Evolutionary conservation across 768 basidiomycete genomes (phyloP), one percentile per base, ranked within the genome.

Genomic region (Baorangia bicolor): DNA sequence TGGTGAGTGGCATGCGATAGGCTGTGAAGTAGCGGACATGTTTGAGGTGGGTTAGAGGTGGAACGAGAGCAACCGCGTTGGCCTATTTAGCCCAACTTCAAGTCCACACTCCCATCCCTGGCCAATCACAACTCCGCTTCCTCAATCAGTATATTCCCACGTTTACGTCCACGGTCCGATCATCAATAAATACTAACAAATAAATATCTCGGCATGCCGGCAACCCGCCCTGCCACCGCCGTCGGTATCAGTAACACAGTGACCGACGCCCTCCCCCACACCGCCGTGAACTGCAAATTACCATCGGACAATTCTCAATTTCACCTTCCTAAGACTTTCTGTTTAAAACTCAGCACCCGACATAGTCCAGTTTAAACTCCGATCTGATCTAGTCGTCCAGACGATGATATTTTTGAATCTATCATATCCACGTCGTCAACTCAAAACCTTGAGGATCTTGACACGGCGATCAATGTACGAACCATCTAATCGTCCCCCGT

Each of bases 1-100:
- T 53, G 58, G 40, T 27, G 61, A 46, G 30, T 73, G 70, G 62
- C 76, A 75, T 31, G 78, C 69, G 67, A 81, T 80, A 56, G 80
- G 80, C 51, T 79, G 77, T 2, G 78, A 69, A 7, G 65, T 62
- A 23, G 74, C 63, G 41, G 74, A 62, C 75, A 78, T 79, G 55
- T 28, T 33, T 13, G 28, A 23, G 33, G 33, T 42, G 46, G 23
- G 30, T 3, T n/a, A n/a, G 31, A 33, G 47, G 55, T 40, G 59
- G 46, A 49, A 53, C n/a, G 56, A 60, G 56, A 44, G 49, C 49
- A n/a, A n/a, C n/a, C n/a, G n/a, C n/a, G n/a, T n/a, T n/a, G 49
- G 43, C 45, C 65, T 71, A 70, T 71, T 71, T 70, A 71, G 67
- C 60, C n/a, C 51, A 60, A 37, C 60, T 49, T n/a, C 39, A n/a